Evolutionary conservation across 768 basidiomycete genomes (phyloP), one percentile per base, ranked within the genome.

Genomic region (Lactarius quietus): DNA sequence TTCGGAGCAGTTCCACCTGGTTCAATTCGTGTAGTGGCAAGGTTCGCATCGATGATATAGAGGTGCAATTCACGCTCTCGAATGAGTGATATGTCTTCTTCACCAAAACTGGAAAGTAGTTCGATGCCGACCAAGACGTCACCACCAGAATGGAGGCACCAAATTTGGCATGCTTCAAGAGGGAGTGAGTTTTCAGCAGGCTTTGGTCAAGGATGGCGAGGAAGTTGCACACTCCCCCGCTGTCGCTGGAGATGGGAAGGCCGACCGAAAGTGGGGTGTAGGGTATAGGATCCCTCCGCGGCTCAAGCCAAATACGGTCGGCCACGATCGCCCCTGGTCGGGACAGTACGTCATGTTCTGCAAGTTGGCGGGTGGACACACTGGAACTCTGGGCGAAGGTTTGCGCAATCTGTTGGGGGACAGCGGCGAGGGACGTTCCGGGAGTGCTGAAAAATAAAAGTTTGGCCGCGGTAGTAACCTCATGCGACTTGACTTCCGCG

Each of bases 91-190:
- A 81, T 72, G 59, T 82, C 80, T 12, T 82, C 77, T 15, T 80
- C 66, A 1, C 87, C 81, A 43, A 96, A 79, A 73, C 86, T 94
- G 52, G 85, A 78, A 6, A 82, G 73, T 41, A 97, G 78, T 72
- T 98, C 95, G 85, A 83, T 31, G 82, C 72, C 3, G 88, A 81
- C 93, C 93, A 97, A 20, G 84, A 76, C 2, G 93, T 86, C 59
- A 84, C 76, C 61, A 96, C 74, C 61, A 98, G 84, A 38, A 97
- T 83, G 9, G 86, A 78, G 0, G 93, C 88, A 8, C 83, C 83
- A 4, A 77, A 74, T 65, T 86, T 88, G 31, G 90, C 87, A 57
- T 86, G 82, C 31, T 84, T 77, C 59, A 97, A 73, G 31, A 95
- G 72, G 10, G 86, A 83, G 72, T 94, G 93, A 0, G 88, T 83